Evolutionary conservation across 2,329 filamentous ascomycete genomes (phyloP), one percentile per base, ranked within the genome.

Genomic region (Plectosphaerella sp.): DNA sequence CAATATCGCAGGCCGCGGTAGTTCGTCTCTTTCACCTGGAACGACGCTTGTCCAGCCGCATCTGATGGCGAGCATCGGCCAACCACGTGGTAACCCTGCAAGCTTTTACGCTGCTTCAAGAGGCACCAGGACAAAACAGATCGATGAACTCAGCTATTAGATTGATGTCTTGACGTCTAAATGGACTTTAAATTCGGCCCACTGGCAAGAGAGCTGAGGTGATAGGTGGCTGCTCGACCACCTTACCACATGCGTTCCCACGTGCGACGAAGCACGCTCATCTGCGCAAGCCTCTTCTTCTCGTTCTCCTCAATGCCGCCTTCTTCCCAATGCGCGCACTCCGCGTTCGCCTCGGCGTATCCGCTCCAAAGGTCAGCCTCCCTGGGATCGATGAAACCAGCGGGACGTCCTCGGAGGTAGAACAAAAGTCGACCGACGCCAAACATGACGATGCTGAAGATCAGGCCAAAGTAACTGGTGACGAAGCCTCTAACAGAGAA

Each of bases 381-480:
- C 18, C 76, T 68, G 1, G 82, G 72, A 46, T 71, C 72, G 49
- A 78, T 67, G 54, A 79, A 74, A 57, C 77, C 45, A n/a, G 35
- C 18, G 61, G 74, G 76, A 65, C 86, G 82, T 58, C 80, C 52
- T 2, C 87, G 9, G 68, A 91, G 91, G 81, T 84, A 90, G 28
- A 33, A 12, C 8, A 33, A 12, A 12, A 9, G 11, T 9, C 11
- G 11, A 9, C 41, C 41, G 5, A 75, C 77, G 3, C 86, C 25
- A 61, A 81, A 91, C 10, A 91, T 70, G 5, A 73, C 62, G 37
- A 76, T 59, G 49, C 77, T 78, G 58, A 80, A 80, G 5, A 74
- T 72, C 28, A 82, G 66, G 9, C 71, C 76, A 59, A 82, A 79
- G 63, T 83, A 83, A 15, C 70, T 70, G 2, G 78, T 77, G 49